These are phyloP conservation scores for Heritiera fomes DNA, from an alignment of 345 rosid species.

Conservation along the genomic window DNA sequence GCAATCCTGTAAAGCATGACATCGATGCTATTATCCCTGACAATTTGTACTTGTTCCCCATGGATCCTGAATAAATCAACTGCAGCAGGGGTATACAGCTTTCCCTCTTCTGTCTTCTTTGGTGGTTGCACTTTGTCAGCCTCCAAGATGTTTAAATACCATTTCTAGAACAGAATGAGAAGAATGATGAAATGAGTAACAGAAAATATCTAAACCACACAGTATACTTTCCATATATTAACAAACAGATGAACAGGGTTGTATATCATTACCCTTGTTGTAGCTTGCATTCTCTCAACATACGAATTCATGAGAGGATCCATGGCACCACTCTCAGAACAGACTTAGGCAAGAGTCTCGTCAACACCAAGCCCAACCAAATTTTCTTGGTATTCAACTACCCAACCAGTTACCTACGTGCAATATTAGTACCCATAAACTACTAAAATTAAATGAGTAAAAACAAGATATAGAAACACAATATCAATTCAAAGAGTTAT, in stretches of 20 bases:
- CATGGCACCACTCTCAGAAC: slow-evolving; percentile 99
- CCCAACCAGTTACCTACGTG: slow-evolving; percentile 96
- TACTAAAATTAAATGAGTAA: slow-evolving; percentile 19
- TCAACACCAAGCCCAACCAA: slow-evolving; percentile 98
- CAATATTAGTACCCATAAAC: slow-evolving; percentile 31
- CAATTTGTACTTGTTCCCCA: slow-evolving; percentile 98
- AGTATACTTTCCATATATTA: neutral
- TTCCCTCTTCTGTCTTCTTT: slow-evolving; percentile 98
- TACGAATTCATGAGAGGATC: slow-evolving; percentile 99
- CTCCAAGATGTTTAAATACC: slow-evolving; percentile 95
- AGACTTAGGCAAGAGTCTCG: slow-evolving; percentile 97
- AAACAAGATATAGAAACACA: slow-evolving; percentile 12
- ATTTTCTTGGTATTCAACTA: slow-evolving; percentile 97
- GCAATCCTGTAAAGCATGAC: slow-evolving; percentile 95
- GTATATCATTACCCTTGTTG: slow-evolving; percentile 65
- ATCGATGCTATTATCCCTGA: slow-evolving; percentile 96
- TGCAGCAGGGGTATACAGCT: slow-evolving; percentile 98
- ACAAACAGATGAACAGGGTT: slow-evolving; percentile 3
- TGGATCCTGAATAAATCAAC: slow-evolving; percentile 98
- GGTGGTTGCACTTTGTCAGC: slow-evolving; percentile 98
- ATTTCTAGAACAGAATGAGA: slow-evolving; percentile 59
- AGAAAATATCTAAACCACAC: neutral
- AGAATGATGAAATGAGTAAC: slow-evolving; percentile 10
- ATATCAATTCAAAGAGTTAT: neutral
- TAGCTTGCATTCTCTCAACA: slow-evolving; percentile 99